Conservation (phyloP, 768 basidiomycete genomes). For the Gautieria morchelliformis region DNA sequence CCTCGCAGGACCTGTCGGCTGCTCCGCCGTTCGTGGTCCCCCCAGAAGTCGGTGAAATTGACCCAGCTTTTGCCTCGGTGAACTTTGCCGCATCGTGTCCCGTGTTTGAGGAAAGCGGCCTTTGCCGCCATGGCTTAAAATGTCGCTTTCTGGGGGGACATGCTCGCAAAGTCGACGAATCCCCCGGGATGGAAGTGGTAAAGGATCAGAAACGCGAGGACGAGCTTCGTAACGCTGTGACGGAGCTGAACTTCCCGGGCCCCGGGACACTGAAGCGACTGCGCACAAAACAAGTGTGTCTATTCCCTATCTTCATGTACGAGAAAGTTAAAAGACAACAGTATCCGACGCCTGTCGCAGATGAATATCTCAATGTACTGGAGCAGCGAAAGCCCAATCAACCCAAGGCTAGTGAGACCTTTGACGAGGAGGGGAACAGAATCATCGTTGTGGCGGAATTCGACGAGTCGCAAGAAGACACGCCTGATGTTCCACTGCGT, state of each 20-base stretch:
- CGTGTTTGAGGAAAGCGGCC: slow-evolving; percentile 54
- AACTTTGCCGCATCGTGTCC: slow-evolving; percentile 51
- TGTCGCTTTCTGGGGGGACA: slow-evolving; percentile 88
- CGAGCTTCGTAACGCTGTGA: slow-evolving; percentile 32
- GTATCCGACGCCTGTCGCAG: slow-evolving; percentile 58
- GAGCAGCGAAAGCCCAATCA: slow-evolving; percentile 18
- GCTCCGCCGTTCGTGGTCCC: slow-evolving; percentile 41
- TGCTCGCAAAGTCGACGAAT: slow-evolving; percentile 37
- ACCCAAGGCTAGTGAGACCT: slow-evolving; percentile 14
- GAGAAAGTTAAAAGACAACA: slow-evolving; percentile 17
- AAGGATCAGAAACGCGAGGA: slow-evolving; percentile 54
- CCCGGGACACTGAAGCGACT: slow-evolving; percentile 49
- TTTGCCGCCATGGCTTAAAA: slow-evolving; percentile 79
- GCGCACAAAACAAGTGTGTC: slow-evolving; percentile 55
- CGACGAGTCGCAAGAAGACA: slow-evolving; percentile 34
- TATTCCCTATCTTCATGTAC: background rate
- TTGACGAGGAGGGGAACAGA: slow-evolving; percentile 11
- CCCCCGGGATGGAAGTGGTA: slow-evolving; percentile 29
- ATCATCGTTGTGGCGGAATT: background rate
- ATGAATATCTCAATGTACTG: slow-evolving; percentile 49
- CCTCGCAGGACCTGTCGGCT: slow-evolving; percentile 31
- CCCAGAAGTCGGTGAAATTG: slow-evolving; percentile 16
- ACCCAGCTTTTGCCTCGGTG: slow-evolving; percentile 29
- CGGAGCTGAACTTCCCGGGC: slow-evolving; percentile 65
- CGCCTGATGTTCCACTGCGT: slow-evolving; percentile 60